A percentile compares a stretch with the other conserved stretches of the same genome.
Conservation (phyloP, 2,329 filamentous ascomycete species). For the Teratosphaeria pseudoeucalypti region DNA sequence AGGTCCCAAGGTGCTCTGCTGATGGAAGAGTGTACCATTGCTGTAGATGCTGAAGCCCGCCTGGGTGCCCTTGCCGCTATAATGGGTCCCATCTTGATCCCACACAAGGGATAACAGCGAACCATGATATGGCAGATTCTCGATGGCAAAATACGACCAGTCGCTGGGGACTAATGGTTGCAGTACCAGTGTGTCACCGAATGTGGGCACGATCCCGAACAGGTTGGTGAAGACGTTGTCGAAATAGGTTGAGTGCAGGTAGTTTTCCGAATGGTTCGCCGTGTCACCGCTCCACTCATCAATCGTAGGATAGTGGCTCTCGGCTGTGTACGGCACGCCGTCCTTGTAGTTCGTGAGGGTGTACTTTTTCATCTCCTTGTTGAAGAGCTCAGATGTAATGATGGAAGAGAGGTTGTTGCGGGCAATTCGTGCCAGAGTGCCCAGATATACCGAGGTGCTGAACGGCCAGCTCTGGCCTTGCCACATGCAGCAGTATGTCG, state of each 20-base stretch:
- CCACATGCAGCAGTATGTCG: slow-evolving; percentile 31
- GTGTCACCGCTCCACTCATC: slow-evolving; percentile 29
- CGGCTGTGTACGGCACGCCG: slow-evolving; percentile 35
- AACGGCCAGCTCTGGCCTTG: slow-evolving; percentile 39
- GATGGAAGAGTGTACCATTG: slow-evolving; percentile 26
- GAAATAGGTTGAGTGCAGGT: slow-evolving; percentile 36
- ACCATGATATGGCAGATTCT: slow-evolving; percentile 36
- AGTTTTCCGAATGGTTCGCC: slow-evolving; percentile 34
- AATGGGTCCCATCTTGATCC: slow-evolving; percentile 30
- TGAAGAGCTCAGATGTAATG: slow-evolving; percentile 30
- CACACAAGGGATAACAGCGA: slow-evolving; percentile 33
- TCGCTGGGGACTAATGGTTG: slow-evolving; percentile 30
- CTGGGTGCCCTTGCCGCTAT: slow-evolving; percentile 10
- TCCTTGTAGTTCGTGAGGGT: slow-evolving; percentile 33
- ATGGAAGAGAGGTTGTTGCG: slow-evolving; percentile 21
- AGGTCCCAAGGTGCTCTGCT: slow-evolving; percentile 8
- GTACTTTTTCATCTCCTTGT: slow-evolving; percentile 30
- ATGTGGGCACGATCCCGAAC: slow-evolving; percentile 31
- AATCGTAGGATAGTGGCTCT: slow-evolving; percentile 33
- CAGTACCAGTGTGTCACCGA: slow-evolving; percentile 30
- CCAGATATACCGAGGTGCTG: slow-evolving; percentile 32
- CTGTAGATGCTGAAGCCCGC: slow-evolving; percentile 30
- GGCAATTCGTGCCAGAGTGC: slow-evolving; percentile 29
- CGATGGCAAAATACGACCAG: slow-evolving; percentile 32
- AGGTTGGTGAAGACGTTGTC: slow-evolving; percentile 37